Base-by-base conservation (phyloP, 768 basidiomycete genomes). In the Pleurotus salmoneostramineus region DNA sequence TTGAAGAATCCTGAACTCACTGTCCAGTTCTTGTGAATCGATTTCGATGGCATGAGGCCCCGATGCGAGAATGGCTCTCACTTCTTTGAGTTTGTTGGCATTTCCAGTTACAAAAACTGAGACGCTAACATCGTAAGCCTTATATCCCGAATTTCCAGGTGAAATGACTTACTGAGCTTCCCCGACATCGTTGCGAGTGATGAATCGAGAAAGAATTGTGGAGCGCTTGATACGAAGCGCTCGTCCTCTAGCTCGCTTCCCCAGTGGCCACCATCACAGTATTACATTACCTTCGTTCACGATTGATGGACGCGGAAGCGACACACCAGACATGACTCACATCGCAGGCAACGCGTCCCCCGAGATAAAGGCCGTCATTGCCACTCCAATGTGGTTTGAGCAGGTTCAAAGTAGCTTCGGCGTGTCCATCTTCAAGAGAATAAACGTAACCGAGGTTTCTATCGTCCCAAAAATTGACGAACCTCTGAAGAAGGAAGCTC, bases 61-160 rank as follows among this genome's bases (percentile, higher is more conserved):
- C 11, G 82, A 74, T 0, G 80, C 81, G 14, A 98, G 79, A 67
- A 98, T 98, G 34, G 83, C 82, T 64, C 84, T 83, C 60, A 95
- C 93, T 74, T 98, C 96, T 59, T 78, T 81, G 31, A 98, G 77
- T 71, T 98, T 98, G 77, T 95, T 93, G 15, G 87, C 83, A 68
- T 98, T 98, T 31, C 95, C 93, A 0, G 96, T 98, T 14, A 98
- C 93, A 69, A 98, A 97, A 27, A 89, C 95, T 96, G 56, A 27
- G 21, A 27, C 21, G 21, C 21, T 27, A 27, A 27, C 21, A 27
- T 27, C 3, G 21, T 27, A 27, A 27, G 21, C 21, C 21, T 27
- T 27, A 27, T 27, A 27, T 27, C 21, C 21, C 1, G 21, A 27
- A 3, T 3, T 27, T 3, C 21, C 21, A 1, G 21, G 21, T 27